Conservation (phyloP, 805 yeast genomes). For the Pichia nakasei region DNA sequence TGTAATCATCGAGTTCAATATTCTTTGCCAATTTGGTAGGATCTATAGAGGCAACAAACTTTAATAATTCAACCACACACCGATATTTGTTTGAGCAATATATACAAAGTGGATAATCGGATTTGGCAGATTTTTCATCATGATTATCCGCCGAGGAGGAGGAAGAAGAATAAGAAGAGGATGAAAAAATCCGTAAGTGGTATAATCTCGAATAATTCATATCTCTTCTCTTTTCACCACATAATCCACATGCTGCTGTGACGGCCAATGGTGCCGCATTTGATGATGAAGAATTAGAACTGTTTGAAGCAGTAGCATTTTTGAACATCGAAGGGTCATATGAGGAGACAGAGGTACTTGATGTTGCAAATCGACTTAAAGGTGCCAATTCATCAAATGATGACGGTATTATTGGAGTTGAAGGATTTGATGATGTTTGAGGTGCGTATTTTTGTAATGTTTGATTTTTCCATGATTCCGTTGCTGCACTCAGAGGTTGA, state of each 20-base stretch:
- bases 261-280: conserved; percentile 65
- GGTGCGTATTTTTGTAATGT: conserved; percentile 8
- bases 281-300: conserved; percentile 16
- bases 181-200: conserved; percentile 29
- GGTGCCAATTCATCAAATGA: conserved; percentile 6
- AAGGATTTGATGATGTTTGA: conserved; percentile 5
- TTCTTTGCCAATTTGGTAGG: conserved; percentile 1
- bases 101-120: conserved; percentile 64
- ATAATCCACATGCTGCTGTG: conserved; percentile 66
- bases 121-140: conserved; percentile 26
- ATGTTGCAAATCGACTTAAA: conserved; percentile 9
- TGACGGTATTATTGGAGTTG: conserved; percentile 11
- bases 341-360: conserved; percentile 8
- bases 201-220: conserved; percentile 71
- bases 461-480: conserved; percentile 54
- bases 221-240: conserved; percentile 72
- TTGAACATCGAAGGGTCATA: conserved; percentile 9
- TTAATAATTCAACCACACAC: conserved; percentile 74
- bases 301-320: background rate
- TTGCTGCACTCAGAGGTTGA: conserved; percentile 80
- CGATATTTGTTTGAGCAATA: conserved; percentile 74
- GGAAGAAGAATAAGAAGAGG: too few relatives aligned
- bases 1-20: conserved; percentile 13
- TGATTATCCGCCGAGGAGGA: background rate
- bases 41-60: conserved; percentile 36